Conservation (phyloP, 345 rosid species). For the Syzygium oleosum region DNA sequence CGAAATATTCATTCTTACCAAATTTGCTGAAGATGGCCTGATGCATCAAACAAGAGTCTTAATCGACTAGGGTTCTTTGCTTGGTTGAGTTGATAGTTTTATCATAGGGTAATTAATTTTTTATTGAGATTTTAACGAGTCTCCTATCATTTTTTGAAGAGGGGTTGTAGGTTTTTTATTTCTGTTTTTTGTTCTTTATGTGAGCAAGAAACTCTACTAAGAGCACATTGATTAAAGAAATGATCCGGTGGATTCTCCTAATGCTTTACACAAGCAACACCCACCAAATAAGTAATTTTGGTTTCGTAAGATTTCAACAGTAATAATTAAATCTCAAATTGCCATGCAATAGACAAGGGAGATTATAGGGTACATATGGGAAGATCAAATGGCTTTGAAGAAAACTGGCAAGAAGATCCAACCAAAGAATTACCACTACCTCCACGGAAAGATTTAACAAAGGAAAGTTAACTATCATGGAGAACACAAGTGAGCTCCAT, state of each 20-base stretch:
- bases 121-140: not conserved
- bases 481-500: too few species aligned
- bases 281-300: not conserved
- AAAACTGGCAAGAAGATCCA: not conserved
- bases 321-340: not conserved
- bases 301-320: not conserved
- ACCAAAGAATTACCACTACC: not conserved
- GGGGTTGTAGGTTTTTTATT: not conserved
- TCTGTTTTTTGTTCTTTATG: not conserved
- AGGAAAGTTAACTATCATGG: too few species aligned
- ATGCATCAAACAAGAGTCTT: not conserved
- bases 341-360: not conserved
- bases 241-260: not conserved
- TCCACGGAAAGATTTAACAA: too few species aligned
- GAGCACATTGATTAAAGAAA: not conserved
- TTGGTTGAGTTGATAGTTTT: not conserved
- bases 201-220: not conserved
- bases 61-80: not conserved
- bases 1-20: not conserved
- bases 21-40: not conserved
- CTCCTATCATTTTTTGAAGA: not conserved
- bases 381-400: not conserved
- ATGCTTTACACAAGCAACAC: not conserved
- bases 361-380: not conserved
- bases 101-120: not conserved